Evolutionary conservation across 352 stramenopile genomes (phyloP), one percentile per base, ranked within the genome.

Genomic region (Pythium biforme): DNA sequence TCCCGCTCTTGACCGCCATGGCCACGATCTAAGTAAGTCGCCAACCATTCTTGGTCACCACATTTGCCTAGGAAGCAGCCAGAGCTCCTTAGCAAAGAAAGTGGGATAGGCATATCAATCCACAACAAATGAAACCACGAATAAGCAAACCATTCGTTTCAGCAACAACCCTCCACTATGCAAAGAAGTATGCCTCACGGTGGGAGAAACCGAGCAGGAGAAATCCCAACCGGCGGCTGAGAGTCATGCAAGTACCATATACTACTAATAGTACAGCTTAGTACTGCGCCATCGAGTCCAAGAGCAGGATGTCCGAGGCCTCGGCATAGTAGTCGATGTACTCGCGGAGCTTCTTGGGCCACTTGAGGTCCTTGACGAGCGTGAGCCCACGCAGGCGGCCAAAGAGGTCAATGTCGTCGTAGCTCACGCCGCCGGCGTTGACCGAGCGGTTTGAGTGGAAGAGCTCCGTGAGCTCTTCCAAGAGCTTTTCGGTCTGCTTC

Each of bases 381-480:
- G 77, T 87, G 34, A 87, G 62, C 2, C 65, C 62, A 20, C 77
- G 77, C n/a, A 87, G 59, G 23, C 66, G 67, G 5, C 68, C 66
- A 47, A 87, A 87, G 31, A 84, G 62, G 19, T 81, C 69, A 55
- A 87, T 63, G 58, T 87, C 77, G 58, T 87, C 75, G 60, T 79
- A 84, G 63, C 77, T 81, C 50, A 84, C 46, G 25, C 56, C 56
- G 19, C 66, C 53, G 0, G 29, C 75, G 59, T 87, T 87, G 47
- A 83, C 68, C 31, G 76, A 68, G 17, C 66, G 56, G 22, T 61
- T 58, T 31, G 70, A 79, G 54, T 80, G 64, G 39, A 87, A 59
- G 46, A 87, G 23, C 8, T 29, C 17, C 39, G 73, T 69, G n/a
- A 87, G 70, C 23, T 77, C 54, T 56, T 72, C 41, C 2, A 87